Percentiles rank a stretch among this genome's conserved stretches.
These are phyloP conservation scores for Canavalia ensiformis DNA, from an alignment of 306 rosid species.

Conservation along the genomic window DNA sequence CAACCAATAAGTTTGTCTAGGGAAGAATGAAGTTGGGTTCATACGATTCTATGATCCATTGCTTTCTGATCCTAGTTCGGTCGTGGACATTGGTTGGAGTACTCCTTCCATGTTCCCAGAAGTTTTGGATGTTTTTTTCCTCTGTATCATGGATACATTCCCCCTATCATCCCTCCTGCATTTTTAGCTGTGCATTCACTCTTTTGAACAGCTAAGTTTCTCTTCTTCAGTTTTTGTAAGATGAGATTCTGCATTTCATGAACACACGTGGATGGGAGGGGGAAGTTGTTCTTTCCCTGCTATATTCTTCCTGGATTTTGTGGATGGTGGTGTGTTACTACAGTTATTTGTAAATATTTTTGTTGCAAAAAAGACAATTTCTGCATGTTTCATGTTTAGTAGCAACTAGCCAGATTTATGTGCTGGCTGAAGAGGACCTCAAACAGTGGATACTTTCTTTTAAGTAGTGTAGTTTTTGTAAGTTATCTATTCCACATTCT, in stretches of 20 bases:
- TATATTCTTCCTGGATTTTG: constrained; percentile 61
- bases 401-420: constrained; percentile 46
- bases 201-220: constrained; percentile 53
- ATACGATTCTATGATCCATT: constrained; percentile 52
- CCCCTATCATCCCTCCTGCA: constrained; percentile 51
- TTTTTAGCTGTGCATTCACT: constrained; percentile 45
- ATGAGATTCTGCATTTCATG: constrained; percentile 53
- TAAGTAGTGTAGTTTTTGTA: constrained; percentile 52
- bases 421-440: constrained; percentile 47
- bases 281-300: constrained; percentile 54
- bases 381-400: constrained; percentile 54
- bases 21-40: constrained; percentile 52
- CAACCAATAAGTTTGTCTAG: constrained; percentile 55
- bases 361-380: constrained; percentile 51
- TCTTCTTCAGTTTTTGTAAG: constrained; percentile 48
- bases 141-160: constrained; percentile 61
- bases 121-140: constrained; percentile 72
- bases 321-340: constrained; percentile 66
- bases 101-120: constrained; percentile 65
- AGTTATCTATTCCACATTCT: constrained; percentile 47
- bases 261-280: constrained; percentile 51
- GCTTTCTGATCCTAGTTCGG: constrained; percentile 61
- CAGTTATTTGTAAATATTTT: constrained; percentile 69
- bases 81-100: constrained; percentile 74
- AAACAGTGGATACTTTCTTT: constrained; percentile 49